Evolutionary conservation across 2,329 filamentous ascomycete species (phyloP), one percentile per base, ranked within the genome.

Genomic region (Teratosphaeria zuluensis): DNA sequence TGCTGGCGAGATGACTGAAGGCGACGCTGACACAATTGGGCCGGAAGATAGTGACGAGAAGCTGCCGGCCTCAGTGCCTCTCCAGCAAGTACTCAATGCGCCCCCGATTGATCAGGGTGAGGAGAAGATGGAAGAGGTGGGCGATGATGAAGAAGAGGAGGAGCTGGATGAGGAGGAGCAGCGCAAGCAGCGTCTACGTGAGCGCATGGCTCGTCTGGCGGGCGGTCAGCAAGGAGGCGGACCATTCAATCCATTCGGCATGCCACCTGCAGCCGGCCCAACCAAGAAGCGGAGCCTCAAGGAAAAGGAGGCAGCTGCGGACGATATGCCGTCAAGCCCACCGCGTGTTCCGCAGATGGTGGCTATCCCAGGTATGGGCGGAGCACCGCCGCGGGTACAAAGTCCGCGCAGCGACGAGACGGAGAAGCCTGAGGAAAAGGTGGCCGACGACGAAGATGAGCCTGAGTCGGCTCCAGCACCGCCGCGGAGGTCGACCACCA

Each of bases 141-240:
- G 76, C 4, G 77, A 80, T 51, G 77, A 81, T 62, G 76, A 80
- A 57, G 77, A 78, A 53, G 77, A 12, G 77, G 74, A 33, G 31
- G 90, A 95, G 16, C 79, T 95, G 56, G 92, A 97, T 68, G 90
- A 91, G 0, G 94, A 99, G 72, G 81, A 90, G 24, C 86, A 84
- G 65, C 87, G 92, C 56, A 89, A 87, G 70, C 86, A 96, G 75
- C 92, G 96, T 71, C 80, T 99, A 33, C 85, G 94, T 61, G 91
- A 94, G 62, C 85, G 94, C 66, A 99, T 99, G 90, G 94, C 94
- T 53, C 96, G 87, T 85, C 90, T 71, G 90, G 90, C 67, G 94
- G 97, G 85, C 72, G 90, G 89, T 19, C 82, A 83, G 21, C 84
- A 86, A 38, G 83, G 81, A 42, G 82, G 85, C 16, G 57, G 51